Evolutionary conservation across 345 rosid species (phyloP), one percentile per base, ranked within the genome.

Genomic region (Bruguiera sexangula): DNA sequence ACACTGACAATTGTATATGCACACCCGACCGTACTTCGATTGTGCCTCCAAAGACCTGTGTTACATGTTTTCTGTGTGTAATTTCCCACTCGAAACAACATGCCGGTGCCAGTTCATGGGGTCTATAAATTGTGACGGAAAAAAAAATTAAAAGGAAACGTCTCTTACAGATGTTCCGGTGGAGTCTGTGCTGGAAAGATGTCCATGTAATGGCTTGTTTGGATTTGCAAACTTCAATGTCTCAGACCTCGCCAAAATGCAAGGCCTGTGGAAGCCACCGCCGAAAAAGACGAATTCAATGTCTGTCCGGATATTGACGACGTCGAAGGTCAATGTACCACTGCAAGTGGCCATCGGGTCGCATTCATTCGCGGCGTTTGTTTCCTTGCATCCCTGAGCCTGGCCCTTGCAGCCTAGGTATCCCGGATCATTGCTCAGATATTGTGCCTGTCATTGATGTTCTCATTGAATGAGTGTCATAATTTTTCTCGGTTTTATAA

Each of bases 271-370:
- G 27, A 89, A 89, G 15, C 95, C 95, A 2, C 85, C 87, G 11
- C 73, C 52, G 6, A 89, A 85, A 24, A 89, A 68, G 24, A 87
- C 88, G 56, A 89, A 89, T 27, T 81, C 81, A 29, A 89, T 78
- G 80, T 86, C 85, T 0, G 88, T 85, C 70, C 91, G 81, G 70
- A 87, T 73, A 80, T 89, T 89, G 6, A 89, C 36, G 3, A 87
- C 87, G 65, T 89, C 89, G 68, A 89, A 89, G 0, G 53, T 62
- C 22, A 87, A 0, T 27, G 87, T 63, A 7, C 76, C 91, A 21
- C 80, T 69, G 69, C 89, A 86, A n/a, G 85, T 80, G 2, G 57
- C 52, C 29, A 72, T 72, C 1, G 0, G 18, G 5, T 20, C 57
- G 61, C 93, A 86, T 6, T 32, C 24, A 0, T 78, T 81, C 10